A percentile compares a stretch with the other conserved stretches of the same genome.
Evolutionary conservation across 1,284 basidiomycete species (phyloP).

Genomic region (Naganishia albida): DNA sequence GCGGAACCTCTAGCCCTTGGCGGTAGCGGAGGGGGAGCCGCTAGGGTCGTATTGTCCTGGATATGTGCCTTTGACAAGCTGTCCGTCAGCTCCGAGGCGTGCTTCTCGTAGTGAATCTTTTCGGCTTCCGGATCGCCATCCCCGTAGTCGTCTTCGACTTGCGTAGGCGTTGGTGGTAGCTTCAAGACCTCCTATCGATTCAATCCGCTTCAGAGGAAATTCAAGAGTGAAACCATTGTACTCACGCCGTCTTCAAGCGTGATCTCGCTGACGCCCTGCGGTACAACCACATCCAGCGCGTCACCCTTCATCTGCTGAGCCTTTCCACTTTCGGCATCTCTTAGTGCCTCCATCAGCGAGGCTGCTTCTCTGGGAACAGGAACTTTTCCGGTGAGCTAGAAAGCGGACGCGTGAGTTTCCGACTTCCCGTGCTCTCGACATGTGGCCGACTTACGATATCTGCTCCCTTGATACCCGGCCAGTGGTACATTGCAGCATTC

Average conservation of each 20-base stretch:
- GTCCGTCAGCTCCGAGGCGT: conserved; percentile 26
- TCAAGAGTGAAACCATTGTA: conserved; percentile 38
- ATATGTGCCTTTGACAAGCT: conserved; percentile 21
- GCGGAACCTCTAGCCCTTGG: conserved; percentile 1
- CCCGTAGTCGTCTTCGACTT: conserved; percentile 48
- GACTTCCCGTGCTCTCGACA: conserved; percentile 2
- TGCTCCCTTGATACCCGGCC: conserved; percentile 53
- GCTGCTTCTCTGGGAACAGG: conserved; percentile 55
- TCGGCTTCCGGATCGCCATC: conserved; percentile 48
- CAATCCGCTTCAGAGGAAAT: conserved; percentile 10
- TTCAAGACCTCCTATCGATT: conserved; percentile 52
- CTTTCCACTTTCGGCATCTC: conserved; percentile 58
- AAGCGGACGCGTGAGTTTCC: conserved; percentile 12
- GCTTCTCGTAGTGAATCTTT: conserved; percentile 32
- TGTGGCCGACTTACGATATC: conserved; percentile 49
- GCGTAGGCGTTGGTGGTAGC: conserved; percentile 55
- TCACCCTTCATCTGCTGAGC: conserved; percentile 51
- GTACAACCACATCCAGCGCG: conserved; percentile 34
- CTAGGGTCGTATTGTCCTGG: conserved; percentile 13
- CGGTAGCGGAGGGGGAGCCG: conserved; percentile 32
- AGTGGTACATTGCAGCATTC: conserved; percentile 53
- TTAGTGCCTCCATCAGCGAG: conserved; percentile 54
- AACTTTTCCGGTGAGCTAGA: conserved; percentile 54
- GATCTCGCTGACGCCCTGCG: conserved; percentile 33
- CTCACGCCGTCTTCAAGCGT: conserved; percentile 44